Base-by-base conservation (phyloP, 106 monocot species). In the Acorus gramineus region DNA sequence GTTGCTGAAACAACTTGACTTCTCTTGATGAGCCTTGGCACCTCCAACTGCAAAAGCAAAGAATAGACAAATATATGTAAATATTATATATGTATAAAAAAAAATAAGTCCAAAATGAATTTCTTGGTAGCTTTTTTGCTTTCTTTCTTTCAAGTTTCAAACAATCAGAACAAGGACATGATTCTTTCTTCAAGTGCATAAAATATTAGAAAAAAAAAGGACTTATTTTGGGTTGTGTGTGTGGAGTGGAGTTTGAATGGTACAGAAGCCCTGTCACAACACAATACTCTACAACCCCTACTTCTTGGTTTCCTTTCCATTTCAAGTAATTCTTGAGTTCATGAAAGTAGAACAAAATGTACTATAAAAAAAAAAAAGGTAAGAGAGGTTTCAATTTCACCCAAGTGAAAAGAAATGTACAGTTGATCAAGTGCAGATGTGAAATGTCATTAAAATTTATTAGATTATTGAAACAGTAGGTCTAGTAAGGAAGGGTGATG, bases 1-100 rank as follows among this genome's bases (percentile, higher is more conserved):
- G 46, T 11, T 66, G 50, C 46, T 14, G 62, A 8, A 52, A 28
- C 6, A 44, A 43, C 58, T 42, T 42, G 8, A 51, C 52, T 67
- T 63, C 9, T 67, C 13, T 56, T 46, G 6, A 48, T 62, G 50
- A 46, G 46, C 51, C 53, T 59, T 59, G 67, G 65, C 62, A 74
- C 71, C 78, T 78, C 72, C 78, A 57, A 67, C 8, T 42, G 53
- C 6, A 56, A 50, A 60, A 66, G 47, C 55, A 50, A 4, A 9
- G 57, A 53, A 66, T 28, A 28, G 28, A 28, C 1, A 28, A 0
- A 28, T 28, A 28, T 28, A 28, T 28, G 1, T 28, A 28, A 28
- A 28, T 28, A 28, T 28, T 28, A 28, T 28, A 60, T 42, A 73
- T 52, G 44, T 44, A 7, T 46, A 11, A 61, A 61, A 44, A 4